Conservation (phyloP, 2,329 filamentous ascomycete species). For the Penicillium sumatraense region DNA sequence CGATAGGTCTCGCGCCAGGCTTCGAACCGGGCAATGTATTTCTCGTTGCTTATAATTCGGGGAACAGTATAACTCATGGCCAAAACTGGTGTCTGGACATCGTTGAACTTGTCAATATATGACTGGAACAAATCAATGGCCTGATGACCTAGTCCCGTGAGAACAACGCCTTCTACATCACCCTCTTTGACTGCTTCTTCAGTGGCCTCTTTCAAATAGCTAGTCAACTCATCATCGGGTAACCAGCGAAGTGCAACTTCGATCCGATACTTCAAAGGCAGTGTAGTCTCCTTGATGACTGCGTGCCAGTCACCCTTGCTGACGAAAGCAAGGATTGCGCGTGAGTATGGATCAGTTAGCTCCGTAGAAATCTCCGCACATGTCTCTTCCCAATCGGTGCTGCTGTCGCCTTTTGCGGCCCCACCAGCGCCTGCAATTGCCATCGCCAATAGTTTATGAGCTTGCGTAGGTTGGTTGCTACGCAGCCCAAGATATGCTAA, state of each 20-base stretch:
- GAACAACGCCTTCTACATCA: slow-evolving; percentile 64
- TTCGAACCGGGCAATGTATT: slow-evolving; percentile 58
- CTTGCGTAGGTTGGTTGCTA: slow-evolving; percentile 57
- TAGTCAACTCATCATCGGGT: slow-evolving; percentile 50
- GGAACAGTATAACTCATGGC: slow-evolving; percentile 64
- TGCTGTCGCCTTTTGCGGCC: slow-evolving; percentile 51
- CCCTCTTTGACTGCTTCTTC: slow-evolving; percentile 57
- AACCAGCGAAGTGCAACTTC: slow-evolving; percentile 62
- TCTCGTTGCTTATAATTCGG: slow-evolving; percentile 59
- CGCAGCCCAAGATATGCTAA: slow-evolving; percentile 62
- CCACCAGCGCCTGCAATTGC: slow-evolving; percentile 53
- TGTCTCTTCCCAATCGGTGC: slow-evolving; percentile 64
- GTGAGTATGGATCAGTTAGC: slow-evolving; percentile 64
- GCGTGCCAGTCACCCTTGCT: slow-evolving; percentile 64
- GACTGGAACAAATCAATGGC: slow-evolving; percentile 64
- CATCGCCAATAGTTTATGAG: slow-evolving; percentile 61
- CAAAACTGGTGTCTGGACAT: slow-evolving; percentile 66
- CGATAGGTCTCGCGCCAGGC: slow-evolving; percentile 67
- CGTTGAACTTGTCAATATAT: slow-evolving; percentile 63
- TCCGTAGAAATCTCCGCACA: slow-evolving; percentile 67
- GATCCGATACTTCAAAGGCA: slow-evolving; percentile 65
- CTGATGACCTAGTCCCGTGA: slow-evolving; percentile 64
- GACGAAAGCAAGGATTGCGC: slow-evolving; percentile 64
- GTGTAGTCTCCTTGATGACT: slow-evolving; percentile 61
- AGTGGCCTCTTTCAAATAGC: slow-evolving; percentile 61